These are phyloP conservation scores for Solanum tarapatanum DNA, from an alignment of 257 asterid genomes.

Conservation along the genomic window DNA sequence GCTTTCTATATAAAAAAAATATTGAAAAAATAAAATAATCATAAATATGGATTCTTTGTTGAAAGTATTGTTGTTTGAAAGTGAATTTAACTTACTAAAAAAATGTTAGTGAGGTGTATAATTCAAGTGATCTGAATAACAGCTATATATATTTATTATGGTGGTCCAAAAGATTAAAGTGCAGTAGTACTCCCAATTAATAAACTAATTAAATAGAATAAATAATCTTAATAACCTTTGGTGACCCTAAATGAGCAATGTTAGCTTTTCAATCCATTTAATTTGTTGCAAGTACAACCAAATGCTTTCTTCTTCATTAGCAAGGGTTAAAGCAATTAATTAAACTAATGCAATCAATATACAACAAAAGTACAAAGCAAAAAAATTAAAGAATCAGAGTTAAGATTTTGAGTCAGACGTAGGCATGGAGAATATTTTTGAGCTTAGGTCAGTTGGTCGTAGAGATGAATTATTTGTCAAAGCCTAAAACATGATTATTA, in stretches of 20 bases:
- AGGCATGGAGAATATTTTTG: neutral
- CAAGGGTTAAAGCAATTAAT: neutral
- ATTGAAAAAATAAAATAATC: neutral
- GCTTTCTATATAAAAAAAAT: neutral
- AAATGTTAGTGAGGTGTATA: neutral
- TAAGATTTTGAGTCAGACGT: neutral
- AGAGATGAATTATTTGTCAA: neutral
- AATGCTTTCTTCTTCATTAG: neutral
- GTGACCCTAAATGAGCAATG: slow-evolving; percentile 25
- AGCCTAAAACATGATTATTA: neutral
- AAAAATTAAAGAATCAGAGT: neutral
- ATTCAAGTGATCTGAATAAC: neutral
- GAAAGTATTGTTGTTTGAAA: neutral
- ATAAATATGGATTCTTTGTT: neutral
- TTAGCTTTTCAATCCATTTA: slow-evolving; percentile 5
- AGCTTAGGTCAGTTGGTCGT: neutral
- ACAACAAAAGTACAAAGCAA: neutral
- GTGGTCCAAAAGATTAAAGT: neutral
- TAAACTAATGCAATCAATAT: neutral
- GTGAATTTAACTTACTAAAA: slow-evolving; percentile 11
- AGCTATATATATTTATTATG: neutral
- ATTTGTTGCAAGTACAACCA: slow-evolving; percentile 13
- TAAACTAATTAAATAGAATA: neutral
- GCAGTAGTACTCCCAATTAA: neutral
- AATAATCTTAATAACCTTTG: slow-evolving; percentile 24